These are phyloP conservation scores for Phaeosphaeriaceae sp. DNA, from an alignment of 2,329 filamentous ascomycete species.

Conservation along the genomic window DNA sequence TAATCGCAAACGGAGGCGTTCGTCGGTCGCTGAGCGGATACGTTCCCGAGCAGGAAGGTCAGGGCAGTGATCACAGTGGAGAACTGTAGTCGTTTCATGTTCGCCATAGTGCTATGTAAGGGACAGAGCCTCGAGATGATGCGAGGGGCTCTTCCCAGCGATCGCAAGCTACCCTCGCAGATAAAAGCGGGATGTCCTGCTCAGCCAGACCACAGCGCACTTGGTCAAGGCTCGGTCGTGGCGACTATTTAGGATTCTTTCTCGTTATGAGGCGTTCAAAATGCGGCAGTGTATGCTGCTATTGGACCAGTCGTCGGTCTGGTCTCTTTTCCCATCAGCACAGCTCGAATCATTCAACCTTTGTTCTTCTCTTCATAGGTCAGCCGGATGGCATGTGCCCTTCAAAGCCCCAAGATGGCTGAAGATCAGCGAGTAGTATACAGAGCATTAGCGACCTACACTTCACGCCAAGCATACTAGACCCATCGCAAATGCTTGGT, in stretches of 20 bases:
- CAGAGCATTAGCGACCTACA: not conserved
- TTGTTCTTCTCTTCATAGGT: not conserved
- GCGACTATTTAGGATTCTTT: constrained; percentile 1
- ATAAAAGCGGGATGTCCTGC: constrained; percentile 1
- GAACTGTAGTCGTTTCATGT: not conserved
- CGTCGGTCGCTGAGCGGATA: constrained; percentile 1
- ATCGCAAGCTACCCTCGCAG: not conserved
- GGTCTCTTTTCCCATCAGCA: not conserved
- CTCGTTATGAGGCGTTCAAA: not conserved
- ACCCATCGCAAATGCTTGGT: not conserved
- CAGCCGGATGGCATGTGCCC: not conserved
- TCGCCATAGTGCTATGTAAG: not conserved
- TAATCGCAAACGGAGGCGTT: constrained; percentile 4
- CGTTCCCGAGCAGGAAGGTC: not conserved
- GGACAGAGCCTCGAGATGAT: not conserved
- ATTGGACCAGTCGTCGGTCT: not conserved
- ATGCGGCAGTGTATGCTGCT: not conserved
- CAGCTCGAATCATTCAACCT: not conserved
- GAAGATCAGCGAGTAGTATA: not conserved
- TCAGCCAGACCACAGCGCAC: not conserved
- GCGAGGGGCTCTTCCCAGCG: not conserved
- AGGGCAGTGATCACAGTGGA: not conserved
- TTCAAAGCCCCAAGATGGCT: not conserved
- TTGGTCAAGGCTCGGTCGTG: not conserved
- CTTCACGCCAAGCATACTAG: not conserved